These are phyloP conservation scores for Ceratobasidium sp. DNA, from an alignment of 1,284 basidiomycete genomes.

Conservation along the genomic window DNA sequence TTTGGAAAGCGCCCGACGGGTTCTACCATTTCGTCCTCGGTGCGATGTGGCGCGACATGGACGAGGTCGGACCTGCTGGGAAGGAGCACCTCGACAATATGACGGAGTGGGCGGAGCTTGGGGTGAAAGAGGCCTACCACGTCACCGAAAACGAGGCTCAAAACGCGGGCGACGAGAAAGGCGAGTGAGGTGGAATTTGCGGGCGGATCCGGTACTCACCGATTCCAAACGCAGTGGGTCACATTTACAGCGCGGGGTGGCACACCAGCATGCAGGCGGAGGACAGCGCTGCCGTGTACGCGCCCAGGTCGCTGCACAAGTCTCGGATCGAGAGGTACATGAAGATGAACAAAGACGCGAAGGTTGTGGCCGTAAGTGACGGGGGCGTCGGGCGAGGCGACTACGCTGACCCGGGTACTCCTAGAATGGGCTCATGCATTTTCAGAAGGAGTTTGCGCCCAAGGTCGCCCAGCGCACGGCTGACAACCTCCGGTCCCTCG, in stretches of 20 bases:
- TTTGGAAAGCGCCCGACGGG: not conserved
- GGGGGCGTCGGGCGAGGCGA: too few species aligned
- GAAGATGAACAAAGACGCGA: not conserved
- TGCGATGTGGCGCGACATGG: not conserved
- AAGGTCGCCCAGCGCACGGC: not conserved
- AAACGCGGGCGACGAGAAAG: not conserved
- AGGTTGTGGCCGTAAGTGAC: not conserved
- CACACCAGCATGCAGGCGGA: not conserved
- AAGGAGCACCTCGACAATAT: not conserved
- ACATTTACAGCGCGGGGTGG: conserved; percentile 9
- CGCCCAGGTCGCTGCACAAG: not conserved
- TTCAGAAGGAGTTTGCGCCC: not conserved
- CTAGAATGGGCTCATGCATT: not conserved
- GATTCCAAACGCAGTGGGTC: not conserved
- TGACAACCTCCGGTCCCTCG: not conserved
- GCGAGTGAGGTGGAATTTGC: not conserved
- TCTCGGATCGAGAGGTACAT: not conserved
- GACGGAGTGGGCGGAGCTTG: not conserved
- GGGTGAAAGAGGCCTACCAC: not conserved
- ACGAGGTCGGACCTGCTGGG: not conserved
- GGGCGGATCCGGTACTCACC: too few species aligned
- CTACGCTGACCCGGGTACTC: not conserved
- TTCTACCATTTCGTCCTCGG: conserved; percentile 7
- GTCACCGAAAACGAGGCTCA: conserved; percentile 6
- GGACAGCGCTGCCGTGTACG: not conserved